These are phyloP conservation scores for Wickerhamiella kazuoi DNA, from an alignment of 805 yeast genomes.

Conservation along the genomic window DNA sequence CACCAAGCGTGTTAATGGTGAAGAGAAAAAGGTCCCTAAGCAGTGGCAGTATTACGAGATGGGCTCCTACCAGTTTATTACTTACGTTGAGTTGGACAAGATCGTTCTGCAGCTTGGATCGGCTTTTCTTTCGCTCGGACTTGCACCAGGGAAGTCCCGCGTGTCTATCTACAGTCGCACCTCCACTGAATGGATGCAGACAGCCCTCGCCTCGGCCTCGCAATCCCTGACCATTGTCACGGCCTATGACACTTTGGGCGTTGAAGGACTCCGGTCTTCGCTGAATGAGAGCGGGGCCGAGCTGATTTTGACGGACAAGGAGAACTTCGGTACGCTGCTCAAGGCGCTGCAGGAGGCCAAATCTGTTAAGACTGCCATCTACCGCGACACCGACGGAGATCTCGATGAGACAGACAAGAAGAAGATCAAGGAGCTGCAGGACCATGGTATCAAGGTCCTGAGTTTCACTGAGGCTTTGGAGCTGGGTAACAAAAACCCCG, in stretches of 20 bases:
- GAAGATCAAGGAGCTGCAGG: slow-evolving; percentile 33
- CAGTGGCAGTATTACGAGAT: slow-evolving; percentile 77
- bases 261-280: slow-evolving; percentile 49
- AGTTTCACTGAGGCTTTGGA: slow-evolving; percentile 47
- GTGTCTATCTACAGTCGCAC: slow-evolving; percentile 80
- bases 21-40: slow-evolving; percentile 53
- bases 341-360: slow-evolving; percentile 49
- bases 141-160: slow-evolving; percentile 44
- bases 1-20: slow-evolving; percentile 62
- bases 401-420: slow-evolving; percentile 41
- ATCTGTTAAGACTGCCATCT: slow-evolving; percentile 49
- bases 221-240: slow-evolving; percentile 80
- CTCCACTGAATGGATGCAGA: slow-evolving; percentile 78
- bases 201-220: slow-evolving; percentile 57
- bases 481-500: slow-evolving; percentile 40
- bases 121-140: slow-evolving; percentile 60
- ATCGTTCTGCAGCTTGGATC: slow-evolving; percentile 41
- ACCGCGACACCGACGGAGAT: slow-evolving; percentile 31
- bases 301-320: slow-evolving; percentile 71
- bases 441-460: slow-evolving; percentile 43
- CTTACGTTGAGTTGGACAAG: slow-evolving; percentile 38
- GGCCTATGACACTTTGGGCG: slow-evolving; percentile 39
- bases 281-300: slow-evolving; percentile 62
- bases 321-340: slow-evolving; percentile 30
- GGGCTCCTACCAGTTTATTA: slow-evolving; percentile 48